A percentile compares a stretch with the other conserved stretches of the same genome.
These are phyloP conservation scores for Podila horticola DNA, from an alignment of 192 early-diverging fungal species.

Conservation along the genomic window DNA sequence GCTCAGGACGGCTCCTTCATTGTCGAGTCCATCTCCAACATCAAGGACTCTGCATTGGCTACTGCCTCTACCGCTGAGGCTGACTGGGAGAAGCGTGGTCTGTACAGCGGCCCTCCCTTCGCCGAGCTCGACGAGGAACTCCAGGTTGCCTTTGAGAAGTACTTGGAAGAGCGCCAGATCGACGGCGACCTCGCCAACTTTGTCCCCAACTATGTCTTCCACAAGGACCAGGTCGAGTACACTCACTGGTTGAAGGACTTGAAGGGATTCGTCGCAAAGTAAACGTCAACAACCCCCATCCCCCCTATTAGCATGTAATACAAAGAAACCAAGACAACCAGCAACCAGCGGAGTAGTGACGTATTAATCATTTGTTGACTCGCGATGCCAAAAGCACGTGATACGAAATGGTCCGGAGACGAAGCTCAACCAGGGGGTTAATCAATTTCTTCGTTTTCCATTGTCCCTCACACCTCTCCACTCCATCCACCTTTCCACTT, in stretches of 20 bases:
- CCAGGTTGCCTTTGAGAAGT: slow-evolving; percentile 76
- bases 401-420: not conserved
- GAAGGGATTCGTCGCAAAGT: slow-evolving; percentile 77
- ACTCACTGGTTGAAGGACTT: slow-evolving; percentile 85
- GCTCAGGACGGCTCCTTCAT: slow-evolving; percentile 87
- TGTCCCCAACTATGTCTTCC: slow-evolving; percentile 89
- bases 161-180: slow-evolving; percentile 90
- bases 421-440: not conserved
- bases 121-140: slow-evolving; percentile 87
- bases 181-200: slow-evolving; percentile 85
- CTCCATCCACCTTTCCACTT: slow-evolving; percentile 4
- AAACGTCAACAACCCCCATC: slow-evolving; percentile 15
- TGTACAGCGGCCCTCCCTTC: slow-evolving; percentile 93
- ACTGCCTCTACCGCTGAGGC: slow-evolving; percentile 74
- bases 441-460: not conserved
- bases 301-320: not conserved
- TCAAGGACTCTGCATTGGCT: slow-evolving; percentile 72
- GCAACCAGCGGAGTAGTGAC: not conserved
- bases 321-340: too few relatives aligned
- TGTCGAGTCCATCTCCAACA: slow-evolving; percentile 84
- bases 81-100: slow-evolving; percentile 88
- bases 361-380: not conserved
- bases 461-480: slow-evolving; percentile 1
- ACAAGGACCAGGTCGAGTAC: slow-evolving; percentile 98
- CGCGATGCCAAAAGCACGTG: not conserved